Evolutionary conservation across 306 rosid genomes (phyloP), one percentile per base, ranked within the genome.

Genomic region (Parietaria judaica): DNA sequence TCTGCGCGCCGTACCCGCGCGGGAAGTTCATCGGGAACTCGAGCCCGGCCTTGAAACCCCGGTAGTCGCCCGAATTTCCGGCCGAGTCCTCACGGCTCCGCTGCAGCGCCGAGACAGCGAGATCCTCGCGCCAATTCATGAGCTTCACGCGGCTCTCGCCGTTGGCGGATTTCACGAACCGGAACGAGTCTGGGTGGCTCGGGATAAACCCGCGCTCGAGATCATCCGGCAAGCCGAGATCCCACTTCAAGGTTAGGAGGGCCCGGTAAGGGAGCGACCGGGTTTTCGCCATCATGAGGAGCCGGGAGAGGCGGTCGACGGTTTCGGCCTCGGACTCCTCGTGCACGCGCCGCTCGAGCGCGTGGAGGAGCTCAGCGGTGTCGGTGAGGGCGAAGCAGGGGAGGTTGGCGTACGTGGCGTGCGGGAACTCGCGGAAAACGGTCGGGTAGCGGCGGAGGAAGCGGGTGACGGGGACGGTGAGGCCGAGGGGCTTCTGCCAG

Each of bases 401-500:
- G 60, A 88, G 62, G 61, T 56, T 82, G 36, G 84, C 72, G 74
- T 94, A 86, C 12, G 86, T 87, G 68, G 94, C 69, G 56, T 88
- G 96, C 3, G 96, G 96, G 66, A 88, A 88, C 71, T 92, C 95
- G 7, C 79, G 81, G 58, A 88, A 92, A 58, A 88, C 83, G 43
- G 86, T 82, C 1, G 98, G 96, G 58, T 88, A 92, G 71, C 98
- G 77, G 55, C 96, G 88, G 61, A 86, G 65, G 86, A 92, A 92
- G 3, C 98, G 96, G 56, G 86, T 81, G 17, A 92, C 94, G 1
- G 98, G 98, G 70, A 92, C 73, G 15, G 97, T 86, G 59, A 90
- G 95, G 56, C 98, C 98, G 36, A 92, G 94, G 14, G 76, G 81
- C 67, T 86, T 92, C 35, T 88, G 95, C 95, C 98, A 92, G 48